Evolutionary conservation across 352 stramenopile genomes (phyloP).

Genomic region (Pythium aristosporum): DNA sequence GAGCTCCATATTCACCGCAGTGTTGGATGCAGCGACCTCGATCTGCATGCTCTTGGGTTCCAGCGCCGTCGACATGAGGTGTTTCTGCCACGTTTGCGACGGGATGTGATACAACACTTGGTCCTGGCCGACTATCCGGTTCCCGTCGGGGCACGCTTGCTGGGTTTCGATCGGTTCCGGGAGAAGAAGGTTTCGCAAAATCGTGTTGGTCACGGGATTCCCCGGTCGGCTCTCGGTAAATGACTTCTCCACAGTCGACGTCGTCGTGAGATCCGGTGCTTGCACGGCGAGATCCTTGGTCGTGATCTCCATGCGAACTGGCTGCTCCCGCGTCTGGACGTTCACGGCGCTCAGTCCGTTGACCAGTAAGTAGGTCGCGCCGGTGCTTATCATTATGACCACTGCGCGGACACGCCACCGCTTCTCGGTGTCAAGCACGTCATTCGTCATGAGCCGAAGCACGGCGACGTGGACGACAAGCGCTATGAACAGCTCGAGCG

Average conservation of each 20-base stretch:
- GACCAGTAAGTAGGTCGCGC: neutral
- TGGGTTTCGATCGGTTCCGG: neutral
- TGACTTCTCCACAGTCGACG: neutral
- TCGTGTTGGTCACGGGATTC: neutral
- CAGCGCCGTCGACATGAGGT: neutral
- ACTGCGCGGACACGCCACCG: too few relatives aligned
- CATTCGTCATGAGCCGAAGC: neutral
- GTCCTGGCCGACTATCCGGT: neutral
- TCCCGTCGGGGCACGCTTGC: neutral
- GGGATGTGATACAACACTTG: neutral
- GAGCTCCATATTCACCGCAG: neutral
- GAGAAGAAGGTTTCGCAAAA: neutral
- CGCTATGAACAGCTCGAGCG: neutral
- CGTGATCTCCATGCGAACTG: neutral
- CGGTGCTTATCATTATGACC: neutral
- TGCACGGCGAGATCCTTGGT: neutral
- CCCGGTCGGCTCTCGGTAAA: neutral
- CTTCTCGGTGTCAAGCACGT: neutral
- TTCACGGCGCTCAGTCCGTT: neutral
- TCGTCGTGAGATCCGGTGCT: neutral
- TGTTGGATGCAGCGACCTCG: neutral
- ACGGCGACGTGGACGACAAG: neutral
- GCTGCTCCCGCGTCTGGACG: neutral
- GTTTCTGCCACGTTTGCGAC: neutral
- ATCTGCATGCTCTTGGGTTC: neutral